These are phyloP conservation scores for Lipomyces yamanashiensis DNA, from an alignment of 805 yeast genomes.

Conservation along the genomic window DNA sequence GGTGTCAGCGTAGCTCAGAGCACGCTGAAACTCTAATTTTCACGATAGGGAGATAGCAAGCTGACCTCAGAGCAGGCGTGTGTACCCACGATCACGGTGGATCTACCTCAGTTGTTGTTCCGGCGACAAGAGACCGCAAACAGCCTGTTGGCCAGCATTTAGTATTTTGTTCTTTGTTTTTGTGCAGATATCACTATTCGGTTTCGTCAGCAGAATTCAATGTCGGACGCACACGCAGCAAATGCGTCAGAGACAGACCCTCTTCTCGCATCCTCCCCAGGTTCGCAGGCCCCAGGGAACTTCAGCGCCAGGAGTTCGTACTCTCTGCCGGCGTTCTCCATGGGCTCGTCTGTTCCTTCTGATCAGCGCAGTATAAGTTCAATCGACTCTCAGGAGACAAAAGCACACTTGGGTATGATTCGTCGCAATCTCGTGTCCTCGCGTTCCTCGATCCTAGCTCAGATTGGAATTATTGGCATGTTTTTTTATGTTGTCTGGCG, in stretches of 20 bases:
- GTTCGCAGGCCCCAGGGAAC: not conserved
- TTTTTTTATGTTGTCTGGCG: conserved; percentile 29
- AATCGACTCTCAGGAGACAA: conserved; percentile 13
- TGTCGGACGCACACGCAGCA: conserved; percentile 1
- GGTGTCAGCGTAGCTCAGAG: conserved; percentile 2
- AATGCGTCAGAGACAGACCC: conserved; percentile 2
- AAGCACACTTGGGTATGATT: conserved; percentile 14
- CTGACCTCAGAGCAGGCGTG: not conserved
- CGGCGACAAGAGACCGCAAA: too few relatives aligned
- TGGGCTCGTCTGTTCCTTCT: conserved; percentile 15
- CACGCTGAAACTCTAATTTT: conserved; percentile 9
- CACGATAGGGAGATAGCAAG: conserved; percentile 6
- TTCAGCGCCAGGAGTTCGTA: conserved; percentile 12
- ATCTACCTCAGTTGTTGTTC: not conserved
- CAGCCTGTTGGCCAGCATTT: not conserved
- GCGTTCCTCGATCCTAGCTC: conserved; percentile 30
- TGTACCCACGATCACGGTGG: not conserved
- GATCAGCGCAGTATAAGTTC: conserved; percentile 13
- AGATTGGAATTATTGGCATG: conserved; percentile 21
- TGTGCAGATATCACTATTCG: not conserved
- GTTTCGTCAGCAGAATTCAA: not conserved
- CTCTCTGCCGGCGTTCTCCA: conserved; percentile 12
- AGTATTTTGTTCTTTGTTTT: not conserved
- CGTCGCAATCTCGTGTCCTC: conserved; percentile 23
- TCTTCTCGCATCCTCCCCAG: not conserved